Conservation (phyloP, 495 filamentous ascomycete genomes). For the Rusavskia elegans region DNA sequence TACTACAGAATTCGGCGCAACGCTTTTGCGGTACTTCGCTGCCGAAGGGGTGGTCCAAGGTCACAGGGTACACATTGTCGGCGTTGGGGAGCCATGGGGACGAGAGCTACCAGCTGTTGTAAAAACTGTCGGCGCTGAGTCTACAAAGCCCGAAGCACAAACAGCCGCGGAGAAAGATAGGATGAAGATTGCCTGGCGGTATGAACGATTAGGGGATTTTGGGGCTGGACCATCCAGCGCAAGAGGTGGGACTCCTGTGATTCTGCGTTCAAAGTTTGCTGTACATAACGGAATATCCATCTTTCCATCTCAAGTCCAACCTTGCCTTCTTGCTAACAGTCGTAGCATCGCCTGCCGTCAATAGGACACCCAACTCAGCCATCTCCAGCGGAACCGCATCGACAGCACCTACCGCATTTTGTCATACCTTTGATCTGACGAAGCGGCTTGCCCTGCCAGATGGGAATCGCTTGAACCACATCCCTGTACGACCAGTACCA, state of each 20-base stretch:
- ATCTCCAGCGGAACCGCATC: neutral
- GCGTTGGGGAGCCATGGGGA: constrained; percentile 62
- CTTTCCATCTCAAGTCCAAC: neutral
- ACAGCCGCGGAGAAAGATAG: constrained; percentile 36
- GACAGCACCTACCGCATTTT: constrained; percentile 38
- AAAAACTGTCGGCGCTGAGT: constrained; percentile 26
- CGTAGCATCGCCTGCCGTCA: constrained; percentile 11
- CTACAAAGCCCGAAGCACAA: constrained; percentile 21
- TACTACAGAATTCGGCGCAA: constrained; percentile 83
- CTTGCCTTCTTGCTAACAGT: constrained; percentile 3
- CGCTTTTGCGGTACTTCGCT: constrained; percentile 75
- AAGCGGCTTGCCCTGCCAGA: constrained; percentile 55
- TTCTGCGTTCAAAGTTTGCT: constrained; percentile 1
- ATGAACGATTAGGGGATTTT: constrained; percentile 67
- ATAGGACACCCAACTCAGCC: constrained; percentile 1
- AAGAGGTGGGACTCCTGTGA: constrained; percentile 29
- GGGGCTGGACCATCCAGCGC: constrained; percentile 32
- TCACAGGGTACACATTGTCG: constrained; percentile 74
- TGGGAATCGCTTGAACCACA: constrained; percentile 35
- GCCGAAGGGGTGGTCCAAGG: constrained; percentile 89
- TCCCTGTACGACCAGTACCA: constrained; percentile 30
- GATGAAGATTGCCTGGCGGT: constrained; percentile 99
- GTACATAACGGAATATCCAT: constrained; percentile 3
- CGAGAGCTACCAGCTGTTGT: constrained; percentile 66
- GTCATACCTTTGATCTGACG: constrained; percentile 78